These are phyloP conservation scores for Bjerkandera adusta DNA, from an alignment of 1,284 basidiomycete genomes.

Conservation along the genomic window DNA sequence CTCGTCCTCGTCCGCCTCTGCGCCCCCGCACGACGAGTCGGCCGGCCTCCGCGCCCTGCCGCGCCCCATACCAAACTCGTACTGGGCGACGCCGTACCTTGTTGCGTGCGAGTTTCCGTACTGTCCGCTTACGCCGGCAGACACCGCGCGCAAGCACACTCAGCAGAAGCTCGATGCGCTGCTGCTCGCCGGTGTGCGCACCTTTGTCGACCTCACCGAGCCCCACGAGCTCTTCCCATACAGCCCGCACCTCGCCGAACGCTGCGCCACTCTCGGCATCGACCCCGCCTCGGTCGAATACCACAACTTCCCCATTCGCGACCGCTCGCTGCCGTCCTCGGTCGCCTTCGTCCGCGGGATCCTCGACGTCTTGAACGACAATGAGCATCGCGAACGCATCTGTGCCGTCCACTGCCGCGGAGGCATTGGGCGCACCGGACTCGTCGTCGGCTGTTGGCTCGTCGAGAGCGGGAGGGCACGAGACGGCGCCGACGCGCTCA, in stretches of 20 bases:
- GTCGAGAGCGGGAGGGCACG: conserved; percentile 60
- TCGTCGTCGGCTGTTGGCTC: conserved; percentile 77
- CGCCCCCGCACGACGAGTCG: background rate
- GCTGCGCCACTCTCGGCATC: conserved; percentile 53
- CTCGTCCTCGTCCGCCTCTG: background rate
- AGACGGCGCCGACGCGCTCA: conserved; percentile 61
- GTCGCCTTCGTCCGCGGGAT: conserved; percentile 53
- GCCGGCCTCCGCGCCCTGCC: conserved; percentile 24
- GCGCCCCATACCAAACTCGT: conserved; percentile 74
- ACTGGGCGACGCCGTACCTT: conserved; percentile 72
- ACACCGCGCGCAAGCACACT: conserved; percentile 32
- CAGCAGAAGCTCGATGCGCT: conserved; percentile 67
- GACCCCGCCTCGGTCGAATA: conserved; percentile 56
- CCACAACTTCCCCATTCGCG: conserved; percentile 73
- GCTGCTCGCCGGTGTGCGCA: conserved; percentile 65
- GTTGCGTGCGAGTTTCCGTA: conserved; percentile 80
- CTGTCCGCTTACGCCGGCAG: conserved; percentile 44
- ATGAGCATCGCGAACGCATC: conserved; percentile 51
- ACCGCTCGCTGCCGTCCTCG: conserved; percentile 60
- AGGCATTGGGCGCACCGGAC: conserved; percentile 72
- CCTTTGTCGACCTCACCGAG: conserved; percentile 79
- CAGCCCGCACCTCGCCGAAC: conserved; percentile 48
- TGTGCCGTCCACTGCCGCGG: conserved; percentile 74
- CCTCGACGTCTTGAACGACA: conserved; percentile 54
- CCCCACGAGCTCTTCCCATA: conserved; percentile 68